Conservation (phyloP, 768 basidiomycete species). For the Tephrocybe sp. region DNA sequence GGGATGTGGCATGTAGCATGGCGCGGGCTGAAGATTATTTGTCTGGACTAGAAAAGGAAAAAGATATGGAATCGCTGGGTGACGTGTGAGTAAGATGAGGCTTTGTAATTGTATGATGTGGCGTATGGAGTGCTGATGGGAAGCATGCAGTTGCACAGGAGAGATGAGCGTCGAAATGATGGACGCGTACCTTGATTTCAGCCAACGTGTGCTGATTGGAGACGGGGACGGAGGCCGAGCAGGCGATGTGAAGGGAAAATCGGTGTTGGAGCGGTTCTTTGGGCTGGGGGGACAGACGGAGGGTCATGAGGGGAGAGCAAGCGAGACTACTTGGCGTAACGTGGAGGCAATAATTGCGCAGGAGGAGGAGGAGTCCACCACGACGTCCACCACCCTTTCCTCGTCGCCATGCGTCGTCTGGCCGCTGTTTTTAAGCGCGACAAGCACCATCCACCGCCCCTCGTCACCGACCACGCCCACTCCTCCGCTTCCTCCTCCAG, state of each 20-base stretch:
- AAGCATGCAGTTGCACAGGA: slow-evolving; percentile 44
- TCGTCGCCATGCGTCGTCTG: slow-evolving; percentile 56
- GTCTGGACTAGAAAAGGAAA: slow-evolving; percentile 29
- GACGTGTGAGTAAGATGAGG: slow-evolving; percentile 39
- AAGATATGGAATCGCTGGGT: slow-evolving; percentile 41
- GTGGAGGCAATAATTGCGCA: slow-evolving; percentile 13
- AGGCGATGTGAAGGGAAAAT: slow-evolving; percentile 3
- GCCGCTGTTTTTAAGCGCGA: slow-evolving; percentile 55
- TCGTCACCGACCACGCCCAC: slow-evolving; percentile 33
- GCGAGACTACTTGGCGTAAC: background rate
- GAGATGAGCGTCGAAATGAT: slow-evolving; percentile 49
- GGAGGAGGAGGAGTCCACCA: slow-evolving; percentile 4
- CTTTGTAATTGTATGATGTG: background rate
- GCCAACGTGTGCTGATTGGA: slow-evolving; percentile 49
- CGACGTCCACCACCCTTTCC: slow-evolving; percentile 7
- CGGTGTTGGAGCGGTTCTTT: slow-evolving; percentile 40
- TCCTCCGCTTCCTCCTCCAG: slow-evolving; percentile 64
- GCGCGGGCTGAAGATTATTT: slow-evolving; percentile 52
- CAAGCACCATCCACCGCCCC: slow-evolving; percentile 31
- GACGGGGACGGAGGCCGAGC: slow-evolving; percentile 23
- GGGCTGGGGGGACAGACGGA: slow-evolving; percentile 10
- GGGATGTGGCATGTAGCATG: slow-evolving; percentile 62
- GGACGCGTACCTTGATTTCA: slow-evolving; percentile 67
- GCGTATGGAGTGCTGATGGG: slow-evolving; percentile 8
- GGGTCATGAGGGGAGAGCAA: slow-evolving; percentile 9